phyloP scores from a whole-genome alignment of 371 early-diverging fungal species.

The Batkoa obscura region DNA sequence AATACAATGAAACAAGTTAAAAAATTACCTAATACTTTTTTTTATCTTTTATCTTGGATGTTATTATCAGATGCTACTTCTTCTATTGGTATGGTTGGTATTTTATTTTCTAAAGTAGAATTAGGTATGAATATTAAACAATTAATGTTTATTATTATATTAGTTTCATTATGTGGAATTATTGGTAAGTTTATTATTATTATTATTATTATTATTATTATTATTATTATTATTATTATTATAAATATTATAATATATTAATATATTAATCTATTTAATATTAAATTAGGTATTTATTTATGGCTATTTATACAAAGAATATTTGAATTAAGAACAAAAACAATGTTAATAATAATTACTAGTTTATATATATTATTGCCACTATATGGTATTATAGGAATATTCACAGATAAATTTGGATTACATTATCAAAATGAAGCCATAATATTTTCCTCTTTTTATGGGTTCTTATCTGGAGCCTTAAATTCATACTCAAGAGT shows the following conservation, averaged over 20 bases:
- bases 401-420: slow-evolving; percentile 21
- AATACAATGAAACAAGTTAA: neutral
- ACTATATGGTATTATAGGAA: slow-evolving; percentile 20
- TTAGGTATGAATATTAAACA: neutral
- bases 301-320: slow-evolving; percentile 14
- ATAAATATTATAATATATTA: too few species aligned
- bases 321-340: slow-evolving; percentile 11
- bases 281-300: neutral
- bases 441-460: slow-evolving; percentile 10
- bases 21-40: neutral
- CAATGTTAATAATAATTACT: slow-evolving; percentile 12
- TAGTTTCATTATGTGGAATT: neutral
- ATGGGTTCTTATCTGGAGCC: slow-evolving; percentile 31
- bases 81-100: slow-evolving; percentile 18
- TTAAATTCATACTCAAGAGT: slow-evolving; percentile 24
- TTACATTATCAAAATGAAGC: neutral
- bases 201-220: too few species aligned
- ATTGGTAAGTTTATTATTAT: neutral
- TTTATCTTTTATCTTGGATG: slow-evolving; percentile 16
- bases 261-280: too few species aligned
- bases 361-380: slow-evolving; percentile 18
- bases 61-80: slow-evolving; percentile 19
- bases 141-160: slow-evolving; percentile 13
- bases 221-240: too few species aligned
- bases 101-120: slow-evolving; percentile 11